Base-by-base conservation (phyloP, 345 rosid genomes). In the Pistacia integerrima region DNA sequence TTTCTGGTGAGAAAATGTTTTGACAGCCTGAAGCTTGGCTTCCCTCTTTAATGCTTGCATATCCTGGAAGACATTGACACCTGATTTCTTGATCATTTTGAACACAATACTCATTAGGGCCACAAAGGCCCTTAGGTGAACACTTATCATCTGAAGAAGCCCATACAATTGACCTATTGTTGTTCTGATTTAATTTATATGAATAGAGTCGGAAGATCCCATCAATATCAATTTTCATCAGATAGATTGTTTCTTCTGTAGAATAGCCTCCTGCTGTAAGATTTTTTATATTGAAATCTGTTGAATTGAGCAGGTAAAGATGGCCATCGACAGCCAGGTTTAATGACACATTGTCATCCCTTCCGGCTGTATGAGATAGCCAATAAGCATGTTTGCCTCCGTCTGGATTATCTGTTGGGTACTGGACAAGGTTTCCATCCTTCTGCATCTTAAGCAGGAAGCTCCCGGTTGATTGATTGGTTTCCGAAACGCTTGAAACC, bases 401-500 rank as follows among this genome's bases (percentile, higher is more conserved):
- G 9, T 74, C 64, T 35, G 59, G 8, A n/a, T 74, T 64, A 11
- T n/a, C 18, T 10, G 64, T n/a, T 3, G 82, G 82, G 68, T 78
- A 84, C 73, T 78, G 82, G 73, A 81, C 84, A 63, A 83, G 78
- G 57, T 77, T 77, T 36, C 82, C 82, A 62, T 83, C 81, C 0
- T 0, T 3, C 63, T 80, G 82, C 82, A 83, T 75, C 0, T 17
- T n/a, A 55, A 83, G 79, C 17, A 58, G 71, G 60, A 83, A 83
- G 12, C 33, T 36, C 8, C 86, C 79, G 4, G 62, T 71, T 1
- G 79, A 46, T 18, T 49, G 79, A 48, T 83, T 73, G 4, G 67
- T 30, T 11, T 41, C 33, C 1, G 82, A 77, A n/a, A 51, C 64
- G 7, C 77, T 51, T 16, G 82, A 80, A 48, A 57, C 30, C 56